Conservation (phyloP, 805 yeast genomes). For the Pichia cephalocereana region DNA sequence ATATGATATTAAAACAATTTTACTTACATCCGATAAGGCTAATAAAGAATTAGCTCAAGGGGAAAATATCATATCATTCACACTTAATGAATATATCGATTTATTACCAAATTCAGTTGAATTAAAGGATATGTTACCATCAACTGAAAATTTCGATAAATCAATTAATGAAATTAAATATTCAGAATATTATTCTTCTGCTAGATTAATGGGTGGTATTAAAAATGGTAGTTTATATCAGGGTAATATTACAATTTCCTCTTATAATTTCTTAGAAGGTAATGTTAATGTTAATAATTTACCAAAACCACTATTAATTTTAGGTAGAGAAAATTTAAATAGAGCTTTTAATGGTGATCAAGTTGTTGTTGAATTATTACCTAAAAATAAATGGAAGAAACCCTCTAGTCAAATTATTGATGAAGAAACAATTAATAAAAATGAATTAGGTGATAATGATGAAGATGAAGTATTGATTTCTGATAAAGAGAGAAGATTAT, state of each 20-base stretch:
- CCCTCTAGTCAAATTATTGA: slow-evolving; percentile 77
- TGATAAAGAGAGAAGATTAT: slow-evolving; percentile 60
- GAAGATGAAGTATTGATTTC: slow-evolving; percentile 40
- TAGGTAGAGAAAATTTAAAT: slow-evolving; percentile 79
- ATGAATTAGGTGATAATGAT: slow-evolving; percentile 49
- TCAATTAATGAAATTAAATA: slow-evolving; percentile 44
- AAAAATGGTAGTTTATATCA: slow-evolving; percentile 81
- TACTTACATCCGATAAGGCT: slow-evolving; percentile 71
- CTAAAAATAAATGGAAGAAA: slow-evolving; percentile 78
- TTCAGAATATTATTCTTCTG: slow-evolving; percentile 68
- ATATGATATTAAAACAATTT: slow-evolving; percentile 34
- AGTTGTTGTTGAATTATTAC: slow-evolving; percentile 84
- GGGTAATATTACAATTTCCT: slow-evolving; percentile 71
- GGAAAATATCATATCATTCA: slow-evolving; percentile 45
- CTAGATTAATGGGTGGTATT: slow-evolving; percentile 85
- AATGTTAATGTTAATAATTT: slow-evolving; percentile 61
- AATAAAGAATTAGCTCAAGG: slow-evolving; percentile 48
- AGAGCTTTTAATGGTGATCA: slow-evolving; percentile 89
- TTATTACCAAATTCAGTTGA: slow-evolving; percentile 63
- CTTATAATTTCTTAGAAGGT: slow-evolving; percentile 86
- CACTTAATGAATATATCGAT: slow-evolving; percentile 63
- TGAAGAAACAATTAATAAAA: slow-evolving; percentile 53
- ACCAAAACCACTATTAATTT: slow-evolving; percentile 69
- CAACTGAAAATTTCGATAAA: slow-evolving; percentile 31
- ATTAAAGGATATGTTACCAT: slow-evolving; percentile 70